Percentiles rank a stretch among this genome's conserved stretches.
Evolutionary conservation across 768 basidiomycete genomes (phyloP).

Genomic region (Lentinula sp.): DNA sequence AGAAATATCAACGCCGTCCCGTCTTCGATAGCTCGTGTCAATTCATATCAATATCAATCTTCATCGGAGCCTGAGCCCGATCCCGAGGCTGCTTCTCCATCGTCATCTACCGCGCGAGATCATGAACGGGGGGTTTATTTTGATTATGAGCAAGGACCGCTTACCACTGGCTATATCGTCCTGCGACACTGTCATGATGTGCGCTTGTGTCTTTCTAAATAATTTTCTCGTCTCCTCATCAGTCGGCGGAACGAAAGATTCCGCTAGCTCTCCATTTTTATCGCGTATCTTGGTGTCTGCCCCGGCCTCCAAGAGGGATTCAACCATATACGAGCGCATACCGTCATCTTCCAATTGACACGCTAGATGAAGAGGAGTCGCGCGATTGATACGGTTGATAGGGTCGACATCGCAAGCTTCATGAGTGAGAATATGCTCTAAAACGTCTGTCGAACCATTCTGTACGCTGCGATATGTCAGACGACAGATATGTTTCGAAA

Average conservation of each 20-base stretch:
- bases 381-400: conserved; percentile 58
- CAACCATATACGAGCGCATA: conserved; percentile 46
- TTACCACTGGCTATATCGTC: conserved; percentile 66
- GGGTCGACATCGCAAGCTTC: conserved; percentile 82
- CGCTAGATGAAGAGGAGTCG: conserved; percentile 79
- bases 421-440: conserved; percentile 67
- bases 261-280: conserved; percentile 52
- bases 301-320: conserved; percentile 72
- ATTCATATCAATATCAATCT: conserved; percentile 9
- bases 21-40: neutral
- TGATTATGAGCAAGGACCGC: conserved; percentile 8
- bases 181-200: conserved; percentile 35
- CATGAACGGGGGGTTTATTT: neutral
- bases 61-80: conserved; percentile 28
- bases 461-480: conserved; percentile 32
- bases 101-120: conserved; percentile 18
- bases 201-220: conserved; percentile 49
- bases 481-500: neutral
- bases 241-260: conserved; percentile 48
- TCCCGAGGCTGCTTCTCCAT: conserved; percentile 22
- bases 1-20: neutral
- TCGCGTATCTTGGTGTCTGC: conserved; percentile 76
- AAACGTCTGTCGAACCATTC: conserved; percentile 51
- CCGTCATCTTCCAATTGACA: conserved; percentile 49
- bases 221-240: conserved; percentile 45